phyloP scores from a whole-genome alignment of 1,284 basidiomycete genomes.

The Sporisorium sorghi region DNA sequence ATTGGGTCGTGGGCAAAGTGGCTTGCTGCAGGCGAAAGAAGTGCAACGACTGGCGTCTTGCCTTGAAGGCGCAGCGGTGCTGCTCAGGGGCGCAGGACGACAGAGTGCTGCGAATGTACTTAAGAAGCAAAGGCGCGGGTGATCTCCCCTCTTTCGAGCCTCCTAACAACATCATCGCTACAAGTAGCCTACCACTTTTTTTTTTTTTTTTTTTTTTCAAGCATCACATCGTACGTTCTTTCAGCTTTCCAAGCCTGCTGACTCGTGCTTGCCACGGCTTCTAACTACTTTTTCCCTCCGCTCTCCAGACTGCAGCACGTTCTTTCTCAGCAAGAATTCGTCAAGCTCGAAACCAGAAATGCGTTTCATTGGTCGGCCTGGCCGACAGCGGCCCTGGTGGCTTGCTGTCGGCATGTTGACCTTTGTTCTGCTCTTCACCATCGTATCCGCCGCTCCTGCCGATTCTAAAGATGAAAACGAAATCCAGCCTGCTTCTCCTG shows the following conservation, averaged over 20 bases:
- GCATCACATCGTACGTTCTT: constrained; percentile 4
- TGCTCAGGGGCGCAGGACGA: background rate
- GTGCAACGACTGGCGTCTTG: background rate
- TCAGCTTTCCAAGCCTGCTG: background rate
- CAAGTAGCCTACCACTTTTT: constrained; percentile 1
- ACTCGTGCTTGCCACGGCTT: background rate
- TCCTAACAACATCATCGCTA: constrained; percentile 10
- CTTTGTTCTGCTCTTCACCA: constrained; percentile 15
- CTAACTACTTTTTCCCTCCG: background rate
- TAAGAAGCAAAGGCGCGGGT: background rate
- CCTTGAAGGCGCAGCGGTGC: background rate
- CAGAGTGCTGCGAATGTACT: background rate
- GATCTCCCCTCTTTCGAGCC: background rate
- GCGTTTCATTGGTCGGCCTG: constrained; percentile 15
- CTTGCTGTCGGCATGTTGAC: constrained; percentile 18
- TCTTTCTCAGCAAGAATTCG: background rate
- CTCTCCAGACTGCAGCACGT: background rate
- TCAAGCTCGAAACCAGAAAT: constrained; percentile 2
- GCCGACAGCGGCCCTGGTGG: constrained; percentile 31
- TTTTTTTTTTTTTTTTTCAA: background rate
- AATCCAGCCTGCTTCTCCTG: background rate
- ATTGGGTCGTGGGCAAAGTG: background rate
- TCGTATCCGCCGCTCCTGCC: constrained; percentile 13
- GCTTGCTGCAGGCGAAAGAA: background rate
- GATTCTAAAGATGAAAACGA: background rate